Evolutionary conservation across 805 yeast genomes (phyloP).

Genomic region (Yamadazyma endophytica): DNA sequence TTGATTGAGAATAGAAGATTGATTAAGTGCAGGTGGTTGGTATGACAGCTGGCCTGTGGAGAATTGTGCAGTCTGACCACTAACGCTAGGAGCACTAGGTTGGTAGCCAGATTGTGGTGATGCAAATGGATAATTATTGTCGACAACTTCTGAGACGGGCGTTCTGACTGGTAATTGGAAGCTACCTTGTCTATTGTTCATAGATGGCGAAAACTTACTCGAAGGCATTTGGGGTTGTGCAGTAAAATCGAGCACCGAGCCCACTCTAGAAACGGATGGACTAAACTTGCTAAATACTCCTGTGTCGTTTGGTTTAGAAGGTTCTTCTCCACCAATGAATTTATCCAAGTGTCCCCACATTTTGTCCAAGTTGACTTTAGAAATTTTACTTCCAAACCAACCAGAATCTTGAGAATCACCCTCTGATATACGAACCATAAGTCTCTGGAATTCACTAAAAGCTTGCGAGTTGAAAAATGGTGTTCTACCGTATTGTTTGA

Average conservation of each 20-base stretch:
- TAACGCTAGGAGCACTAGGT: constrained; percentile 4
- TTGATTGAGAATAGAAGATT: no score
- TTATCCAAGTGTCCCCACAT: constrained; percentile 89
- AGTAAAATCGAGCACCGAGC: constrained; percentile 36
- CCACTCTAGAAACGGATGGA: constrained; percentile 60
- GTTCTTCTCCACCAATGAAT: constrained; percentile 80
- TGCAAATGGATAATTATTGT: constrained; percentile 7
- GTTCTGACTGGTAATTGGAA: constrained; percentile 4
- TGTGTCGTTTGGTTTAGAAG: constrained; percentile 33
- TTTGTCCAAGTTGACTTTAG: constrained; percentile 67
- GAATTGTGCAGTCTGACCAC: no score
- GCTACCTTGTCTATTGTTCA: constrained; percentile 2
- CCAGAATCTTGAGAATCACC: constrained; percentile 43
- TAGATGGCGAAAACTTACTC: constrained; percentile 6
- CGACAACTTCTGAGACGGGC: constrained; percentile 6
- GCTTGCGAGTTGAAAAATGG: constrained; percentile 21
- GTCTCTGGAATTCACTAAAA: constrained; percentile 27
- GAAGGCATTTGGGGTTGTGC: constrained; percentile 4
- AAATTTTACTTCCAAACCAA: constrained; percentile 63
- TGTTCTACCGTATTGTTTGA: constrained; percentile 25
- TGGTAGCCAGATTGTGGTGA: no score
- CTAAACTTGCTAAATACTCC: constrained; percentile 71
- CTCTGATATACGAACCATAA: constrained; percentile 46
- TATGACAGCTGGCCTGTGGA: no score
- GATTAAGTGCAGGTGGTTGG: no score